Percentiles rank a stretch among this genome's conserved stretches.
These are phyloP conservation scores for Strigomonas galati DNA, from an alignment of 208 protist genomes.

Conservation along the genomic window DNA sequence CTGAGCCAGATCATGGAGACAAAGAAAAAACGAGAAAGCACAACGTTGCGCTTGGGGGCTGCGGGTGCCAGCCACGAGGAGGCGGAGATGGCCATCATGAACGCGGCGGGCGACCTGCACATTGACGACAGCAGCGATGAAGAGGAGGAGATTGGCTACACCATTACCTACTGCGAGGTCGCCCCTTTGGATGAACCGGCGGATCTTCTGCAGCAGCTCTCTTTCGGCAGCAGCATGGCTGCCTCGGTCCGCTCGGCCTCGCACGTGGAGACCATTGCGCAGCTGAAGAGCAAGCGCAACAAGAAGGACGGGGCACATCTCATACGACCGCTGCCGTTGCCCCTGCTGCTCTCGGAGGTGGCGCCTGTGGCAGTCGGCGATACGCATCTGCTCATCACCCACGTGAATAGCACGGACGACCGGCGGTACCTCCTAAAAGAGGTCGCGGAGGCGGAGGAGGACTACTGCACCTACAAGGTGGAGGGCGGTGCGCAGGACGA, in stretches of 20 bases:
- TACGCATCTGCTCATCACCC: slow-evolving; percentile 77
- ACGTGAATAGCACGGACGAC: slow-evolving; percentile 33
- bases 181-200: slow-evolving; percentile 10
- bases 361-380: slow-evolving; percentile 51
- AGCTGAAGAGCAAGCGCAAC: background rate
- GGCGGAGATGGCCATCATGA: background rate
- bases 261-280: background rate
- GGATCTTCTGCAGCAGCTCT: slow-evolving; percentile 2
- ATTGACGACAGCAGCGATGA: background rate
- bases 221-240: slow-evolving; percentile 10
- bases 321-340: slow-evolving; percentile 73
- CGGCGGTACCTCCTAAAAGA: slow-evolving; percentile 60
- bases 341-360: slow-evolving; percentile 67
- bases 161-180: slow-evolving; percentile 69
- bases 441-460: slow-evolving; percentile 49
- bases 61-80: background rate
- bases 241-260: slow-evolving; percentile 7
- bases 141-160: slow-evolving; percentile 65
- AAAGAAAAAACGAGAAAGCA: slow-evolving; percentile 15
- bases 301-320: slow-evolving; percentile 24
- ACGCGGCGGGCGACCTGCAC: background rate
- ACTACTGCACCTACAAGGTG: slow-evolving; percentile 74
- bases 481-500: slow-evolving; percentile 23
- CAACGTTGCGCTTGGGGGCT: background rate
- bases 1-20: slow-evolving; percentile 5